phyloP scores from a whole-genome alignment of 441 rosid species.

The Corymbia calophylla region DNA sequence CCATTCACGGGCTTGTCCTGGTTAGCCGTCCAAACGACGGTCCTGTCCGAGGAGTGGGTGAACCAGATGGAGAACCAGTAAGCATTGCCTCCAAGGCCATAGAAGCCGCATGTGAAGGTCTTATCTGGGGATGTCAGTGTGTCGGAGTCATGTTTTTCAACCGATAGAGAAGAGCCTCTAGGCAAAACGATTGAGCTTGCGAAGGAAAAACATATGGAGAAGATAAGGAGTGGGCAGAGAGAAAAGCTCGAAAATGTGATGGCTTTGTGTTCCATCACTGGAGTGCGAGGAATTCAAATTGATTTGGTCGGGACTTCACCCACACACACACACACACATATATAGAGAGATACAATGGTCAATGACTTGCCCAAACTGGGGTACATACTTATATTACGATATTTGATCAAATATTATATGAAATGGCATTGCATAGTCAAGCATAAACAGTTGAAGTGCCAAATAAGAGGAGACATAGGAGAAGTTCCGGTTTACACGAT shows the following conservation, averaged over 20 bases:
- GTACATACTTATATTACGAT: not conserved
- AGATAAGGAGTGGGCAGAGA: not conserved
- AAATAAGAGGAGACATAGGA: not conserved
- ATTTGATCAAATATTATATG: not conserved
- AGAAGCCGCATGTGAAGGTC: slow-evolving; percentile 40
- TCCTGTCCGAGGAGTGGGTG: slow-evolving; percentile 20
- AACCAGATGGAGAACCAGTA: slow-evolving; percentile 45
- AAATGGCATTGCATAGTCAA: not conserved
- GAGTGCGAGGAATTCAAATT: not conserved
- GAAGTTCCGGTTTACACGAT: not conserved
- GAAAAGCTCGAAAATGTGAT: not conserved
- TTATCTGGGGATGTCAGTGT: slow-evolving; percentile 18
- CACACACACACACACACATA: not conserved
- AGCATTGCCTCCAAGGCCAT: slow-evolving; percentile 27
- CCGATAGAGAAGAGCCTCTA: slow-evolving; percentile 24
- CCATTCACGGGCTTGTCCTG: slow-evolving; percentile 36
- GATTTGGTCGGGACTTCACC: no score
- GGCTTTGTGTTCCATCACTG: not conserved
- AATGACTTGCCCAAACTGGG: not conserved
- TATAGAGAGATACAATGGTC: not conserved
- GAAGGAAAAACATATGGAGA: not conserved
- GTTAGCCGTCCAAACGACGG: slow-evolving; percentile 47
- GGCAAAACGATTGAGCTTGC: slow-evolving; percentile 5
- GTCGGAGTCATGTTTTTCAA: slow-evolving; percentile 12
- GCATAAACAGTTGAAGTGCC: not conserved